These are phyloP conservation scores for Pelargonium cotyledonis DNA, from an alignment of 441 rosid species.

Conservation along the genomic window DNA sequence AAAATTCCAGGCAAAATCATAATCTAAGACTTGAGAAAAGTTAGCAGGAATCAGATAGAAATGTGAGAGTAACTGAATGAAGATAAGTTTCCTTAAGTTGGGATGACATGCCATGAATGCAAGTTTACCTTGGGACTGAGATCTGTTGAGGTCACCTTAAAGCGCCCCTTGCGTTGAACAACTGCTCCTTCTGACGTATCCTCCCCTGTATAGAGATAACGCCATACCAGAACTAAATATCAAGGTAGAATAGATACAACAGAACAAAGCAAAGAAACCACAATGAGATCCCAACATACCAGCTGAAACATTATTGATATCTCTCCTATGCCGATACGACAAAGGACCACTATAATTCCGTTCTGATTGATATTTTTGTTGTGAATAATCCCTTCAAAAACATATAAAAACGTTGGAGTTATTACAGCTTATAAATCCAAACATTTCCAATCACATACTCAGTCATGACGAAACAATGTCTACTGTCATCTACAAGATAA, in stretches of 20 bases:
- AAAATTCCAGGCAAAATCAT: neutral
- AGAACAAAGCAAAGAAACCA: neutral
- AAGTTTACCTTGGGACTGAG: conserved; percentile 74
- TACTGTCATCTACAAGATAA: too few relatives aligned
- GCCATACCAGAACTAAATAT: conserved; percentile 10
- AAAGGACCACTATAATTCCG: conserved; percentile 76
- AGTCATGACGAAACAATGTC: conserved; percentile 6
- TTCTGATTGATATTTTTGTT: conserved; percentile 55
- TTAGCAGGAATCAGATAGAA: neutral
- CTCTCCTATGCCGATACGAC: conserved; percentile 56
- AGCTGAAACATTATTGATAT: conserved; percentile 27
- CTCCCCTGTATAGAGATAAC: conserved; percentile 38
- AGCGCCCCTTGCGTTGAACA: conserved; percentile 78
- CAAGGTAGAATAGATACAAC: neutral
- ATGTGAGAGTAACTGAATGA: neutral
- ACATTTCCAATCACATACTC: conserved; percentile 16
- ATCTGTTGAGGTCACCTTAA: conserved; percentile 85
- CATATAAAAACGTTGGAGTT: conserved; percentile 17
- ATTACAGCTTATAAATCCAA: conserved; percentile 11
- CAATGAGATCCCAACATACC: conserved; percentile 30
- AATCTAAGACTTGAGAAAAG: too few relatives aligned
- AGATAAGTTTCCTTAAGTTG: neutral
- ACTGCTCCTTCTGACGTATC: conserved; percentile 71
- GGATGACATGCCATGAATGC: conserved; percentile 12
- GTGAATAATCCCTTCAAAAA: conserved; percentile 56